Conservation (phyloP, 2,329 filamentous ascomycete species). For the Celoporthe dispersa region DNA sequence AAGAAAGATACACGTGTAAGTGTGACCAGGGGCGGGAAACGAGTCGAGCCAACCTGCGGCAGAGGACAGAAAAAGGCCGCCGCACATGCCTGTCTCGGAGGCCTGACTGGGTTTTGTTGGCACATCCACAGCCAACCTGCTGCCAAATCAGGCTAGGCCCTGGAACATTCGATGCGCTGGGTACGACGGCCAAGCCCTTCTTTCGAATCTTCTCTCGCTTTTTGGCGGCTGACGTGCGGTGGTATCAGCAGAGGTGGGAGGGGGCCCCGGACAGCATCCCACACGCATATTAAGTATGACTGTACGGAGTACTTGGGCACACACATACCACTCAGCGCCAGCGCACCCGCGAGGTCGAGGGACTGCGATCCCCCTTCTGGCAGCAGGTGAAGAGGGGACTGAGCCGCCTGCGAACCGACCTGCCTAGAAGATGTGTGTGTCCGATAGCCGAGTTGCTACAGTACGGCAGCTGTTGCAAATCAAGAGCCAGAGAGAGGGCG, state of each 20-base stretch:
- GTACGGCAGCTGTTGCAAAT: neutral
- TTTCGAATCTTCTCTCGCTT: neutral
- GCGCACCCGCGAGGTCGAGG: neutral
- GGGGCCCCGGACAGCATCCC: too few species aligned
- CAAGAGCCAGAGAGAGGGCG: neutral
- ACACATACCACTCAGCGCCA: neutral
- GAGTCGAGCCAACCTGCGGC: neutral
- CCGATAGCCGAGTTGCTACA: neutral
- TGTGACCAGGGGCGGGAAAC: neutral
- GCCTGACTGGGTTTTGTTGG: neutral
- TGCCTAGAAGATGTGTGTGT: neutral
- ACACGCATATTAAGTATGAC: too few species aligned
- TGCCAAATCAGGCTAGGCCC: neutral
- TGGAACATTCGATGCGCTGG: neutral
- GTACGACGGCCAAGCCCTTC: neutral
- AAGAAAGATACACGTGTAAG: neutral
- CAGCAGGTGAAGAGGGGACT: neutral
- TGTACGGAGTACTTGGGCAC: too few species aligned
- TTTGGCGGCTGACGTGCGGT: neutral
- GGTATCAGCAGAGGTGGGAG: too few species aligned
- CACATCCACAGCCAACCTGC: neutral
- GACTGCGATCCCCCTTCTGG: neutral
- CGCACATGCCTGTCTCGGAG: constrained; percentile 3
- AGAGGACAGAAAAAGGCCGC: neutral
- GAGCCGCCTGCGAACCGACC: neutral